Evolutionary conservation across 1,284 basidiomycete genomes (phyloP), one percentile per base, ranked within the genome.

Genomic region (Cystobasidiaceae sp.): DNA sequence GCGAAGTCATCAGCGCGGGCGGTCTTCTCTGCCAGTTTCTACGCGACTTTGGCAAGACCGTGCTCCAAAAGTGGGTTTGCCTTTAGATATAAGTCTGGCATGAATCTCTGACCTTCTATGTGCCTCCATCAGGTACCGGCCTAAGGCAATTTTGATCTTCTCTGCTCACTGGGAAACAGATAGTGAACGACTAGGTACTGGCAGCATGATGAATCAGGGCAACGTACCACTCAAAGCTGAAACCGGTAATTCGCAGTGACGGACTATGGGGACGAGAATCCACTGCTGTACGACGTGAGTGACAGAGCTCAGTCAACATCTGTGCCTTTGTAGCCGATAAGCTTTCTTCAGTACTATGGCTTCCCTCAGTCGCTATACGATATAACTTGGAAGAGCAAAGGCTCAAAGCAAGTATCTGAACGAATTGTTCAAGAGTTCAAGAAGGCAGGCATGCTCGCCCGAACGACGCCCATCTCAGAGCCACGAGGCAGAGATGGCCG

Each of bases 161-260:
- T 87, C 85, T 70, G 87, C 87, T 17, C 87, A 89, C 71, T 89
- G 86, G 86, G 87, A 89, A 71, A 84, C 85, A 0, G 46, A 62
- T 6, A 80, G 78, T 5, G 82, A 84, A 74, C 80, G 81, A 44
- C 77, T 83, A 23, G 56, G 56, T 59, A 27, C n/a, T n/a, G n/a
- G n/a, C n/a, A 1, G 56, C 6, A 33, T 17, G 15, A 49, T 84
- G 85, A 83, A 71, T 11, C 33, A 4, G 17, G 11, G 50, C 17
- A 17, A 21, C 25, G 15, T 23, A 19, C n/a, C 41, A n/a, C 34
- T 43, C 33, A 44, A 37, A 15, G n/a, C 30, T 7, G 28, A 28
- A 34, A 19, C 30, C 37, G n/a, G 45, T 27, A 7, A 45, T n/a
- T 34, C 43, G 17, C 67, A 85, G 86, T 88, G 30, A 84, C 85